Conservation (phyloP, 768 basidiomycete species). For the Leucosporidium creatinivorum region DNA sequence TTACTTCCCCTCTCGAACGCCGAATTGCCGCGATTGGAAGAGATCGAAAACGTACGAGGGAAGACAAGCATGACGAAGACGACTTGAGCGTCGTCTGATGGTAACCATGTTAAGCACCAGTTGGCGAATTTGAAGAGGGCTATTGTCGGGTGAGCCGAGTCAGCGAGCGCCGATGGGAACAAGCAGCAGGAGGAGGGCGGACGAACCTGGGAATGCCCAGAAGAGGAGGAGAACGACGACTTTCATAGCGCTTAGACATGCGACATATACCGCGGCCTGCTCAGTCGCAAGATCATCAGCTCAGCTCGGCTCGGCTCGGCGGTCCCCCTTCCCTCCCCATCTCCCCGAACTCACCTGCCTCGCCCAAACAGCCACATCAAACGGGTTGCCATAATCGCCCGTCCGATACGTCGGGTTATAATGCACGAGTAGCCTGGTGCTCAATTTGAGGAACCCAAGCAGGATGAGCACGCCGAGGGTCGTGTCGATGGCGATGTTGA, state of each 20-base stretch:
- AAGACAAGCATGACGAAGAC: slow-evolving; percentile 73
- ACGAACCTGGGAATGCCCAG: slow-evolving; percentile 53
- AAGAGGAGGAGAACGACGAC: slow-evolving; percentile 73
- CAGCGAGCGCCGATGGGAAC: too few species aligned
- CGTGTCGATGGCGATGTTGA: slow-evolving; percentile 86
- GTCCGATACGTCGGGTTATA: slow-evolving; percentile 66
- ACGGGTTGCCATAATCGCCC: slow-evolving; percentile 82
- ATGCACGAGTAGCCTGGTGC: slow-evolving; percentile 62
- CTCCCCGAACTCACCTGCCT: slow-evolving; percentile 48
- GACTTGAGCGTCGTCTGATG: slow-evolving; percentile 51
- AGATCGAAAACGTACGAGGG: slow-evolving; percentile 44
- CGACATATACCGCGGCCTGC: slow-evolving; percentile 59
- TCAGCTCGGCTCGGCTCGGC: background rate
- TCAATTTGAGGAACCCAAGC: slow-evolving; percentile 44
- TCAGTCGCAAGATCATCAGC: background rate
- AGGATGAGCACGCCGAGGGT: slow-evolving; percentile 81
- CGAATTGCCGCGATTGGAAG: background rate
- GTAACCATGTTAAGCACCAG: slow-evolving; percentile 76
- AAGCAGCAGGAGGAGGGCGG: too few species aligned
- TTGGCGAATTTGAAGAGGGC: slow-evolving; percentile 65
- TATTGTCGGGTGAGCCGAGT: too few species aligned
- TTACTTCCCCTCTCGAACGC: background rate
- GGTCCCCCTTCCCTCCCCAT: background rate
- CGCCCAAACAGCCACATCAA: slow-evolving; percentile 62
- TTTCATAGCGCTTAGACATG: slow-evolving; percentile 79